Percentiles rank a stretch among this genome's conserved stretches.
Conservation (phyloP, 2,329 filamentous ascomycete species). For the Trichoderma hamatum region DNA sequence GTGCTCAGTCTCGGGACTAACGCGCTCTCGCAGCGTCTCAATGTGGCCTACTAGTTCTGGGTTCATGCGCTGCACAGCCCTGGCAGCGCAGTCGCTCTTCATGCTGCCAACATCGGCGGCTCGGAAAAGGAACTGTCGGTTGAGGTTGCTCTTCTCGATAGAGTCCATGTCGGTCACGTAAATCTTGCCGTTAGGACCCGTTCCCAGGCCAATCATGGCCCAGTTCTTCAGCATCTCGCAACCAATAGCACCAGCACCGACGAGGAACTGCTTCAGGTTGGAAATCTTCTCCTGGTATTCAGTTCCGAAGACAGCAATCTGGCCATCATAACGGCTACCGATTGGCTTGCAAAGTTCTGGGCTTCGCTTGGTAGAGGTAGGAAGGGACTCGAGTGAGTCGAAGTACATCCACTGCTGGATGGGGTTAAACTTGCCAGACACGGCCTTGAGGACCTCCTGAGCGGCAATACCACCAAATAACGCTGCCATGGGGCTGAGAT, state of each 20-base stretch:
- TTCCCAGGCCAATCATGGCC: constrained; percentile 96
- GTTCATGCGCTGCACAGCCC: constrained; percentile 93
- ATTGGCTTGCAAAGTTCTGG: constrained; percentile 86
- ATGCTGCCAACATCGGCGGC: constrained; percentile 90
- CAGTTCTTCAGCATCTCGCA: constrained; percentile 99
- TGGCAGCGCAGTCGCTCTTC: constrained; percentile 93
- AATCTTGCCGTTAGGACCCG: constrained; percentile 85
- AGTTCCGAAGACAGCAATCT: constrained; percentile 92
- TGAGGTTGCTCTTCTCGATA: constrained; percentile 98
- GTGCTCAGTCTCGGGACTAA: constrained; percentile 88
- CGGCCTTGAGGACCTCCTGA: constrained; percentile 93
- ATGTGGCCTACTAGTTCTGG: constrained; percentile 89
- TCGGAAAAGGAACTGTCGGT: constrained; percentile 95
- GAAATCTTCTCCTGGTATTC: constrained; percentile 93
- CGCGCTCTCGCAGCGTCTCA: constrained; percentile 80
- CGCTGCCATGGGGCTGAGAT: constrained; percentile 88
- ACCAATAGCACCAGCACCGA: constrained; percentile 94
- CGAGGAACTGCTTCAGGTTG: constrained; percentile 89
- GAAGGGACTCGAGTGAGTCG: constrained; percentile 94
- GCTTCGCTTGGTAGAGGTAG: constrained; percentile 71
- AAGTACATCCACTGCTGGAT: constrained; percentile 96
- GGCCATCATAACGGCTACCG: constrained; percentile 89
- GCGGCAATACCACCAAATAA: constrained; percentile 93
- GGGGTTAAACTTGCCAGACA: constrained; percentile 97
- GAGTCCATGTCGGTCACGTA: constrained; percentile 97